phyloP scores from a whole-genome alignment of 1,284 basidiomycete species.

The Xanthoconium separans region DNA sequence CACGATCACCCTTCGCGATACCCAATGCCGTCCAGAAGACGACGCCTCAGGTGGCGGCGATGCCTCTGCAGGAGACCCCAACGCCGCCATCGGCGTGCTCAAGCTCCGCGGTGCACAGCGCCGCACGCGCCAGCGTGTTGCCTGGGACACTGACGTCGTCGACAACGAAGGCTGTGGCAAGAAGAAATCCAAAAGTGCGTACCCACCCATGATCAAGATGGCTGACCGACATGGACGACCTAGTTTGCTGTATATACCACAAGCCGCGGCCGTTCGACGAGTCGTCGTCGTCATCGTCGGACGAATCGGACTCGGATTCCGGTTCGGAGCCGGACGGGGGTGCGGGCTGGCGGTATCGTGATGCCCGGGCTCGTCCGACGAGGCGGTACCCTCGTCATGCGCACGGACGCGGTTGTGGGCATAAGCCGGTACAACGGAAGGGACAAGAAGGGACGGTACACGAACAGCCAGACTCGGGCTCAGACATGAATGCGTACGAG shows the following conservation, averaged over 20 bases:
- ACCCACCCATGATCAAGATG: not conserved
- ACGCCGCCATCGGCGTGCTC: slow-evolving; percentile 43
- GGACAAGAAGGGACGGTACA: slow-evolving; percentile 13
- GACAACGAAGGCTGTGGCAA: slow-evolving; percentile 80
- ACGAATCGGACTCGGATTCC: slow-evolving; percentile 17
- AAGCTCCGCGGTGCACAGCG: slow-evolving; percentile 52
- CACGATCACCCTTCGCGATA: slow-evolving; percentile 44
- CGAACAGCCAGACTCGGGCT: slow-evolving; percentile 8
- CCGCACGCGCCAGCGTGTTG: slow-evolving; percentile 51
- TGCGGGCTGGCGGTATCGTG: not conserved
- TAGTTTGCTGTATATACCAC: slow-evolving; percentile 90
- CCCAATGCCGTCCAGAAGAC: slow-evolving; percentile 35
- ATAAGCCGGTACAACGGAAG: slow-evolving; percentile 5
- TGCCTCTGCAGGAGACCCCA: slow-evolving; percentile 17
- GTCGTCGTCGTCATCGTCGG: slow-evolving; percentile 65
- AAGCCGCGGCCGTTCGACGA: slow-evolving; percentile 77
- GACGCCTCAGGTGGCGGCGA: slow-evolving; percentile 18
- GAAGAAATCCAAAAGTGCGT: slow-evolving; percentile 83
- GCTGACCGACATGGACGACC: no score
- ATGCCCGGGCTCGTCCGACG: slow-evolving; percentile 17
- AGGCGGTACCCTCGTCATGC: slow-evolving; percentile 6
- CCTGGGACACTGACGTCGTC: slow-evolving; percentile 78
- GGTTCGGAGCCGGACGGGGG: slow-evolving; percentile 36
- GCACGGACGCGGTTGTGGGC: slow-evolving; percentile 4
- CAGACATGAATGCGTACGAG: slow-evolving; percentile 28